Evolutionary conservation across 345 rosid genomes (phyloP).

Genomic region (Rhodomyrtus tomentosa): DNA sequence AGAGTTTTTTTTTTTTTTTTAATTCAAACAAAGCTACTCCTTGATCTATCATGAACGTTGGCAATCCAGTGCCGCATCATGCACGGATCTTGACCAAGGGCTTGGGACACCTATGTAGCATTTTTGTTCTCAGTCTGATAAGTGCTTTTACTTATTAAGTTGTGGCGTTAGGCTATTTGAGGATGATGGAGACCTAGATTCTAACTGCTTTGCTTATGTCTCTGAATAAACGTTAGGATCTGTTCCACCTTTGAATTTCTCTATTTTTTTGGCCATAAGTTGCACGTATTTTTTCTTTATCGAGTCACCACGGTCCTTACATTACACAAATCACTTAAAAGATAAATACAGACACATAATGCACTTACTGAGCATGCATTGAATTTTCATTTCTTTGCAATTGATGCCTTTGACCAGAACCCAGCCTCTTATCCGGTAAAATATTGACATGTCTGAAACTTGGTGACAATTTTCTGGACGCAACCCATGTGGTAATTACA

Average conservation of each 20-base stretch:
- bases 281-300: not conserved
- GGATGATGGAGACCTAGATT: not conserved
- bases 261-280: not conserved
- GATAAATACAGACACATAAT: not conserved
- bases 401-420: not conserved
- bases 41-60: not conserved
- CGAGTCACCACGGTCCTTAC: not conserved
- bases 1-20: not conserved
- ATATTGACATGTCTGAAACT: not conserved
- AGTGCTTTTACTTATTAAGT: not conserved
- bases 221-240: not conserved
- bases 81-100: not conserved
- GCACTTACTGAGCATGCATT: not conserved
- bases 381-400: not conserved
- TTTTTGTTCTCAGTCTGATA: not conserved
- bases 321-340: not conserved
- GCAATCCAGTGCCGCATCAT: not conserved
- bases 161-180: not conserved
- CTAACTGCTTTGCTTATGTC: not conserved
- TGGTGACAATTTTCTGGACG: not conserved
- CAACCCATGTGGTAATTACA: not conserved
- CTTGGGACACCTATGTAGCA: not conserved
- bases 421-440: not conserved
- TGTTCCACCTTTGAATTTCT: not conserved
- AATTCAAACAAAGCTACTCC: not conserved